Evolutionary conservation across 2,329 filamentous ascomycete genomes (phyloP).

Genomic region (Chrysosphaeria jannelii): DNA sequence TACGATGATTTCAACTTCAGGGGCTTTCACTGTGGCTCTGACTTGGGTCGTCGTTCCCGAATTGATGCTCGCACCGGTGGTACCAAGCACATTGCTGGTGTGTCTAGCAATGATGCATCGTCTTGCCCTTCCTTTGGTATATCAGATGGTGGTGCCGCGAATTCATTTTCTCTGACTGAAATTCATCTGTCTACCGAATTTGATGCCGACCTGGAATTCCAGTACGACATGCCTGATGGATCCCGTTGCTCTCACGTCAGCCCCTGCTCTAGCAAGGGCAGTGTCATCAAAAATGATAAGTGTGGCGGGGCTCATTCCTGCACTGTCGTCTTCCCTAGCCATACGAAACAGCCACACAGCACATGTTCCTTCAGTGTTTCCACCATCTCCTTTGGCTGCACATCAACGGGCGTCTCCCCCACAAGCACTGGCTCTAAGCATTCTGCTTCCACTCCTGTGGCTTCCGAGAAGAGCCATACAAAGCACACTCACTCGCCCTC

Average conservation of each 20-base stretch:
- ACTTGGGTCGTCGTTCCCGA: slow-evolving; percentile 23
- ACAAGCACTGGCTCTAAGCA: background rate
- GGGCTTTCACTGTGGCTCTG: slow-evolving; percentile 38
- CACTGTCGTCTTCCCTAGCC: slow-evolving; percentile 31
- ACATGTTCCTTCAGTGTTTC: slow-evolving; percentile 44
- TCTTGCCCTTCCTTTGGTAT: slow-evolving; percentile 26
- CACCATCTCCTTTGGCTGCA: slow-evolving; percentile 47
- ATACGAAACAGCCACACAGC: slow-evolving; percentile 17
- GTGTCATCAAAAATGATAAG: slow-evolving; percentile 51
- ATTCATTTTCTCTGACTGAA: slow-evolving; percentile 43
- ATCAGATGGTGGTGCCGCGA: slow-evolving; percentile 10
- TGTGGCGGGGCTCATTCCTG: slow-evolving; percentile 77
- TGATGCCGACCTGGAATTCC: slow-evolving; percentile 55
- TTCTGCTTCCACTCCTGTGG: background rate
- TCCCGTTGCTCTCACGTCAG: slow-evolving; percentile 52
- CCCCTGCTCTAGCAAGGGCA: slow-evolving; percentile 34
- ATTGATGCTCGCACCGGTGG: slow-evolving; percentile 16
- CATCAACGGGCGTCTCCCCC: slow-evolving; percentile 1
- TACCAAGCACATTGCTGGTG: slow-evolving; percentile 28
- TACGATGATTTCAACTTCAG: slow-evolving; percentile 49
- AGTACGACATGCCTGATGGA: slow-evolving; percentile 65
- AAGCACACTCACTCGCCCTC: background rate
- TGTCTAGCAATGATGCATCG: slow-evolving; percentile 14
- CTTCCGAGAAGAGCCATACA: no score
- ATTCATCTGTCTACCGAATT: slow-evolving; percentile 46